Percentiles rank a stretch among this genome's conserved stretches.
Conservation (phyloP, 2,329 filamentous ascomycete species). For the Dactylellina leptospora region DNA sequence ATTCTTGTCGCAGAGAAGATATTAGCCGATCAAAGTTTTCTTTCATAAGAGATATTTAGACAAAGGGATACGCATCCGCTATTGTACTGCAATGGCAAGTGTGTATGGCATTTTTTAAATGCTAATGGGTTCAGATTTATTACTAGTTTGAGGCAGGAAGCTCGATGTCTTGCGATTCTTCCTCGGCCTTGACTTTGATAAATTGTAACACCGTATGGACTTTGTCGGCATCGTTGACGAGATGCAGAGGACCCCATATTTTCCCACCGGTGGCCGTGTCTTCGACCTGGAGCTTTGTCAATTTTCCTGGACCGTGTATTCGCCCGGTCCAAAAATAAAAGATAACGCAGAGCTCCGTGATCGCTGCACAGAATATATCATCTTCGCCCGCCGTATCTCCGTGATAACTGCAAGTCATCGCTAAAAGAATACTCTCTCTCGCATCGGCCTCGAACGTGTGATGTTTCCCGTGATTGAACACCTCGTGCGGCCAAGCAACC, state of each 20-base stretch:
- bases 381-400: background rate
- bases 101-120: too few species aligned
- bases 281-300: constrained; percentile 13
- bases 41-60: too few species aligned
- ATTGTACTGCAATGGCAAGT: too few species aligned
- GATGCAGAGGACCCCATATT: constrained; percentile 22
- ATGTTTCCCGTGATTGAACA: constrained; percentile 16
- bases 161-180: too few species aligned
- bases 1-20: too few species aligned
- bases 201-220: constrained; percentile 11
- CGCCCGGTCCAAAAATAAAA: constrained; percentile 34
- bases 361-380: constrained; percentile 6
- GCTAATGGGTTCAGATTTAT: too few species aligned
- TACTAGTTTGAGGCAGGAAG: too few species aligned
- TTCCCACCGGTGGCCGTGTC: constrained; percentile 2
- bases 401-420: background rate
- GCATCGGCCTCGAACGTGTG: constrained; percentile 26
- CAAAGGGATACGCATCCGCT: too few species aligned
- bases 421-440: background rate
- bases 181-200: constrained; percentile 5
- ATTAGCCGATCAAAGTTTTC: too few species aligned
- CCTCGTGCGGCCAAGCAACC: background rate
- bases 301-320: background rate
- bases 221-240: constrained; percentile 30
- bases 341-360: constrained; percentile 14